Base-by-base conservation (phyloP, 345 rosid species). In the Populus alba region DNA sequence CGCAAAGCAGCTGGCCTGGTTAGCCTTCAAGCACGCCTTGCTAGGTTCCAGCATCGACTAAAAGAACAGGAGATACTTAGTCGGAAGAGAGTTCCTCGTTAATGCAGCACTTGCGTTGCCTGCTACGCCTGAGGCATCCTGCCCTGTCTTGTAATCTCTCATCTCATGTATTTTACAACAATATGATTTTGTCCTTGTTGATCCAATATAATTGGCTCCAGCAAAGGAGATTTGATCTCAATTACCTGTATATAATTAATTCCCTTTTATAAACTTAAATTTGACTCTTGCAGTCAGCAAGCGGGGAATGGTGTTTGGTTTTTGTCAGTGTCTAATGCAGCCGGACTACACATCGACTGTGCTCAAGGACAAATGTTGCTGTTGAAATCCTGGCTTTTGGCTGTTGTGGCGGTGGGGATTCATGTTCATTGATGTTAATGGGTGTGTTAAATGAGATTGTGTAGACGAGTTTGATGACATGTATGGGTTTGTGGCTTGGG, bases 31-130 rank as follows among this genome's bases (percentile, higher is more conserved):
- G 97, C 99, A 61, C 95, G 98, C 71, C 97, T 96, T 68, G 95
- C 99, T 65, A 89, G 97, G 83, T 94, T 96, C 87, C 99, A 94
- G 81, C 98, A 96, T 85, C 93, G 98, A 73, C 87, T 96, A 38
- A 94, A 92, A 84, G 97, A 96, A 78, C 97, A 90, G 79, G 99
- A 96, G 88, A 90, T 92, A 59, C 97, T 92, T 63, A 90, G 94
- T 79, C 88, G 95, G 81, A 94, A 94, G 88, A 89, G 96, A 88
- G 89, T 91, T 79, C 92, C 89, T 78, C 94, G 92, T 33, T 90
- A 77, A 79, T 71, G 49, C 47, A 37, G 59, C 53, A 18, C 18
- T 70, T 51, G 8, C 43, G 53, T 11, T 75, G 31, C 74, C 76
- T 12, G 49, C 74, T 41, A 71, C 13, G 15, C 15, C 37, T 51